Base-by-base conservation (phyloP, 2,329 filamentous ascomycete species). In the Clonostachys rosea region DNA sequence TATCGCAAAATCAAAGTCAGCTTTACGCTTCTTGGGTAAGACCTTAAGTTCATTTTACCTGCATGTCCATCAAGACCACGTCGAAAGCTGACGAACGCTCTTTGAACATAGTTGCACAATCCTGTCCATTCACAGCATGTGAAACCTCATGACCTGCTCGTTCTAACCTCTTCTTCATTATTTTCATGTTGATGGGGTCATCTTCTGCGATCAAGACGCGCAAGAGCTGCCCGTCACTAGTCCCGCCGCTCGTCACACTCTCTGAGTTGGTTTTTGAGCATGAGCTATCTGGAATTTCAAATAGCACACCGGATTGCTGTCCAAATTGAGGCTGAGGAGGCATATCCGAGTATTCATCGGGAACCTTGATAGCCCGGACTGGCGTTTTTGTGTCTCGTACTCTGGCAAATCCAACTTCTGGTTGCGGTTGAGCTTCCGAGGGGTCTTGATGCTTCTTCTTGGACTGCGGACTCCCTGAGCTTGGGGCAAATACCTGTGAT, bases 61-160 rank as follows among this genome's bases (percentile, higher is more conserved):
- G 89, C 79, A 96, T 90, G 60, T 95, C 91, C 91, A 95, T 95
- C 52, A 96, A 73, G 43, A 96, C 75, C 6, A 90, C 84, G 61
- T 95, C 89, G 58, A 88, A 94, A 18, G 69, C 67, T 24, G 63
- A 63, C 1, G 83, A 73, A 44, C 75, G 76, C 42, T 89, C 85
- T 44, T 75, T 76, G 62, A 88, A 91, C 5, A 81, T 75, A 44
- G 76, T 74, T 6, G 88, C 85, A 58, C 91, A 96, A 58, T 95
- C 89, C 59, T 94, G 87, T 8, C 91, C 91, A 52, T 95, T 95
- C 36, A 87, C 76, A 0, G 89, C 89, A 53, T 91, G 75, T 35
- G 78, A 70, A 0, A 94, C 86, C 1, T 76, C 66, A 53, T 95
- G 88, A 0, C 88, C 87, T 2, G 82, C 66, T 57, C 87, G 91